phyloP scores from a whole-genome alignment of 179 eudicot species.

The Actinidia polygama region DNA sequence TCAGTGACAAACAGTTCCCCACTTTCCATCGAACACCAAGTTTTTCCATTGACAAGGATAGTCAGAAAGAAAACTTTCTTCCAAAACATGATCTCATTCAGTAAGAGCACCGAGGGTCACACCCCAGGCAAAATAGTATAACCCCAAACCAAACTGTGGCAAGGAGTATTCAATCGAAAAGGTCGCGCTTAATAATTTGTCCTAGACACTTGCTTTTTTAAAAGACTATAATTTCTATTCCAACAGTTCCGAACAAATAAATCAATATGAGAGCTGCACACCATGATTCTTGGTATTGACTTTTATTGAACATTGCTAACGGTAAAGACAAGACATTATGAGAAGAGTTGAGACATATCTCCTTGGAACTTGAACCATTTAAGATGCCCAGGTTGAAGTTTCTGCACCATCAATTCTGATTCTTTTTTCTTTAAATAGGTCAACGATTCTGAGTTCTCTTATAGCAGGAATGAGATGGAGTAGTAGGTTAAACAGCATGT shows the following conservation, averaged over 20 bases:
- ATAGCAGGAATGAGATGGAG: background rate
- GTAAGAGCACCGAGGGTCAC: no score
- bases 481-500: background rate
- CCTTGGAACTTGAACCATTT: constrained; percentile 3
- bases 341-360: background rate
- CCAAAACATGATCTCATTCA: no score
- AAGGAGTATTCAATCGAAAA: background rate
- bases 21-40: no score
- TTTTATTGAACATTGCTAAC: background rate
- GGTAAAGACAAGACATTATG: background rate
- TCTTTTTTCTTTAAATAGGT: background rate
- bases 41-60: no score
- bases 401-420: background rate
- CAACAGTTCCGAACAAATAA: background rate
- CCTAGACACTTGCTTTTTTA: background rate
- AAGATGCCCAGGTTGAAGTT: background rate
- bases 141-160: background rate
- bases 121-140: background rate
- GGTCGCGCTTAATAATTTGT: background rate
- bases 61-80: no score
- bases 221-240: background rate
- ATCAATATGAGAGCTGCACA: background rate
- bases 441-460: background rate
- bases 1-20: no score
- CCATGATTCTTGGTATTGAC: background rate